Percentiles rank a stretch among this genome's conserved stretches.
Conservation (phyloP, 495 filamentous ascomycete species). For the Cairneyella variabilis region DNA sequence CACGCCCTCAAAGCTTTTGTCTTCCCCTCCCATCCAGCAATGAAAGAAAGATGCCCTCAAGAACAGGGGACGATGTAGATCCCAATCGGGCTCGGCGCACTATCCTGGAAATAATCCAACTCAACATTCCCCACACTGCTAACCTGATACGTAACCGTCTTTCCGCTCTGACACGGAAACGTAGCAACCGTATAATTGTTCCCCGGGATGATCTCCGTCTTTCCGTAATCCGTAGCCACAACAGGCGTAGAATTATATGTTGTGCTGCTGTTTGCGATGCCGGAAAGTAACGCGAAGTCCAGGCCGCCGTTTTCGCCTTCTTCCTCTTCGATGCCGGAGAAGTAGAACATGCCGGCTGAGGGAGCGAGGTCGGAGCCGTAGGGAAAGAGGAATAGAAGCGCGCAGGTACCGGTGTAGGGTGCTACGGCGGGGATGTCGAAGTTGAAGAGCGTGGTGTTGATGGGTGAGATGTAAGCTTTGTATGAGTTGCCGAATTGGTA, state of each 20-base stretch:
- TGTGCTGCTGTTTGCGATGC: constrained; percentile 37
- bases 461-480: constrained; percentile 51
- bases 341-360: constrained; percentile 33
- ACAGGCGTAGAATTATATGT: constrained; percentile 47
- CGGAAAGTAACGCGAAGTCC: constrained; percentile 44
- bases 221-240: constrained; percentile 41
- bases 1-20: no score
- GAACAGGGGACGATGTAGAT: constrained; percentile 50
- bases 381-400: constrained; percentile 65
- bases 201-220: constrained; percentile 47
- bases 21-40: neutral
- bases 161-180: constrained; percentile 53
- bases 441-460: constrained; percentile 61
- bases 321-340: constrained; percentile 43
- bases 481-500: constrained; percentile 47
- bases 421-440: constrained; percentile 54
- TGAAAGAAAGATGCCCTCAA: no score
- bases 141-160: constrained; percentile 47
- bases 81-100: constrained; percentile 57
- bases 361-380: constrained; percentile 30
- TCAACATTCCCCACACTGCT: constrained; percentile 42
- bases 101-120: constrained; percentile 64
- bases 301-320: constrained; percentile 39
- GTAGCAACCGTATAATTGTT: constrained; percentile 52
- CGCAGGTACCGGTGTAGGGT: constrained; percentile 52